These are phyloP conservation scores for Laguncularia racemosa DNA, from an alignment of 345 rosid species.

Conservation along the genomic window DNA sequence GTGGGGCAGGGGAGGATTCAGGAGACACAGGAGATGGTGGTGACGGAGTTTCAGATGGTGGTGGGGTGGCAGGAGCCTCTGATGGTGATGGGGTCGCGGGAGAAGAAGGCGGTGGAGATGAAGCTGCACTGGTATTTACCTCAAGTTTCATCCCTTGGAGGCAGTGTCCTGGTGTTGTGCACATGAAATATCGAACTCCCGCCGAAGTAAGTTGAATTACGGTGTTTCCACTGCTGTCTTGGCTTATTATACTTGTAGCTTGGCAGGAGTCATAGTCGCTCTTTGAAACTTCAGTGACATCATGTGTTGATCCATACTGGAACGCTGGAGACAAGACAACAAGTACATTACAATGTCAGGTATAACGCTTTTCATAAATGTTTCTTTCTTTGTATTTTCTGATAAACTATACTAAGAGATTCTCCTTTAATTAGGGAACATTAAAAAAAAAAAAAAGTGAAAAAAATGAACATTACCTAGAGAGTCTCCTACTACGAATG, in stretches of 20 bases:
- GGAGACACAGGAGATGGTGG: constrained; percentile 5
- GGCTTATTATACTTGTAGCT: constrained; percentile 28
- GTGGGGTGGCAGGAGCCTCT: constrained; percentile 5
- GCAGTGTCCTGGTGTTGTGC: constrained; percentile 66
- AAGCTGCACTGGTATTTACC: constrained; percentile 33
- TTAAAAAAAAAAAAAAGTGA: neutral
- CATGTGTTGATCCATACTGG: constrained; percentile 40
- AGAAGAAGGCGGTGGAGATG: constrained; percentile 20
- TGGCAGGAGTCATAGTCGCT: constrained; percentile 52
- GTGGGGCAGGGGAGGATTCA: constrained; percentile 11
- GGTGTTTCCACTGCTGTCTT: constrained; percentile 44
- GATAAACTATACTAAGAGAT: too few relatives aligned
- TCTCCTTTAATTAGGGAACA: too few relatives aligned
- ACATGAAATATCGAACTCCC: constrained; percentile 77
- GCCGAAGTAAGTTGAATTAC: constrained; percentile 46
- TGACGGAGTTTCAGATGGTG: constrained; percentile 4
- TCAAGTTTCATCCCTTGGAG: constrained; percentile 63
- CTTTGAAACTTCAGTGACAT: constrained; percentile 53
- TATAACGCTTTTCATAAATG: too few relatives aligned
- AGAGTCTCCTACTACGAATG: constrained; percentile 51
- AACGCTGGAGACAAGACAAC: constrained; percentile 31
- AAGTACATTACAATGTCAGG: too few relatives aligned
- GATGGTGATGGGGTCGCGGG: constrained; percentile 16
- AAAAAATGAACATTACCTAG: constrained; percentile 34
- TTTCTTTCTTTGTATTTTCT: too few relatives aligned